Conservation (phyloP, 1,284 basidiomycete genomes). For the Moniliella sp. region DNA sequence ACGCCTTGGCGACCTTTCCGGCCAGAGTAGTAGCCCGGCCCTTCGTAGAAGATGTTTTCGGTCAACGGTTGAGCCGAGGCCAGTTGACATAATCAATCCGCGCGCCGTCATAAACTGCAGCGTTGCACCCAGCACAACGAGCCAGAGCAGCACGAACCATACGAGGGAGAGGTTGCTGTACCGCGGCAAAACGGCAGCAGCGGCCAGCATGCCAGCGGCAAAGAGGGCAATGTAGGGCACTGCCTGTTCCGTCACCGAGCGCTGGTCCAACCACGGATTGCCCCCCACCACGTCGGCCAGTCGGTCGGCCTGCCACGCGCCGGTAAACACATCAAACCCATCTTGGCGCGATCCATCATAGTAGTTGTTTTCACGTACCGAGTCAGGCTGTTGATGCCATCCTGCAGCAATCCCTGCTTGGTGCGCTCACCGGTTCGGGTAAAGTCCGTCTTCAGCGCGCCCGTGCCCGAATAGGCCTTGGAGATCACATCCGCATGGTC, state of each 20-base stretch:
- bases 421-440: conserved; percentile 74
- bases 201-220: conserved; percentile 50
- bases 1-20: conserved; percentile 9
- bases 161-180: conserved; percentile 3
- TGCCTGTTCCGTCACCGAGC: conserved; percentile 58
- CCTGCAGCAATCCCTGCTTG: conserved; percentile 58
- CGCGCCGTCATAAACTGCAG: conserved; percentile 18
- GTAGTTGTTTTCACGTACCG: conserved; percentile 92
- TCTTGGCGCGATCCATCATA: conserved; percentile 72
- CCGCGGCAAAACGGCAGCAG: conserved; percentile 12
- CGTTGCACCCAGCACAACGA: conserved; percentile 7
- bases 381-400: conserved; percentile 63
- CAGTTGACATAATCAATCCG: conserved; percentile 27
- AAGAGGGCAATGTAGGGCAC: conserved; percentile 64
- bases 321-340: conserved; percentile 60
- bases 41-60: conserved; percentile 23
- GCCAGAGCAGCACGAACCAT: conserved; percentile 13
- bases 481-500: conserved; percentile 46
- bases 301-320: conserved; percentile 50
- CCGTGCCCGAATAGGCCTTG: conserved; percentile 37
- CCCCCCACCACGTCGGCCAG: conserved; percentile 49
- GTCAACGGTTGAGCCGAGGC: conserved; percentile 26
- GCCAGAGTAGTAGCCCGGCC: conserved; percentile 24
- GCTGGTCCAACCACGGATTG: conserved; percentile 49
- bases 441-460: conserved; percentile 87